Base-by-base conservation (phyloP, 2,329 filamentous ascomycete genomes). In the Scedosporium boydii region DNA sequence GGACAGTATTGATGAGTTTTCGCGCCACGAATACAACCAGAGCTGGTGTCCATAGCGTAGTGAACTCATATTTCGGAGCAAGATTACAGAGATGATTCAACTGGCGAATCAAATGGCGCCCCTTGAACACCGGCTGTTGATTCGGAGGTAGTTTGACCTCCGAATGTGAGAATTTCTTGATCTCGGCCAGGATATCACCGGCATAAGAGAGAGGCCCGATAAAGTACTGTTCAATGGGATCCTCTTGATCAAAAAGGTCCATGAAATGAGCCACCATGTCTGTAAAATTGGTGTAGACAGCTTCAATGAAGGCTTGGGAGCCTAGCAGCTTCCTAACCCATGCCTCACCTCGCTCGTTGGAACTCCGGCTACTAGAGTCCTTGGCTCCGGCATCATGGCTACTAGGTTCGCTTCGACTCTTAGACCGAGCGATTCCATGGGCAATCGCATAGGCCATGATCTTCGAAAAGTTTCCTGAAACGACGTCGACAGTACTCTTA, bases 101-200 rank as follows among this genome's bases (percentile, higher is more conserved):
- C 69, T 95, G 87, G 64, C 88, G 84, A 10, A 88, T 78, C 3
- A 99, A 79, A 68, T 88, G 89, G 67, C 87, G 91, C 29, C 88
- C 87, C 67, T 84, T 88, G 75, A 97, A 98, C 61, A 86, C 87
- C 3, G 95, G 95, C 69, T 98, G 93, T 67, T 96, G 92, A 62
- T 88, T 90, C 10, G 87, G 79, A 3, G 91, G 89, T 6, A 97
- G 77, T 12, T 77, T 74, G 29, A 83, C 81, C 1, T 78, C 76
- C 0, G 92, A 92, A 66, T 87, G 79, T 34, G 89, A 85, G 66
- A 87, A 86, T 3, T 72, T 74, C 66, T 86, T 87, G 70, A 99
- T 96, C 29, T 84, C 80, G 16, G 78, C 76, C 74, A 96, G 82
- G 34, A 83, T 84, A 29, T 85, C 76, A 2, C 83, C 82, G 3